Evolutionary conservation across 2,329 filamentous ascomycete genomes (phyloP).

Genomic region (Penicillium sp.): DNA sequence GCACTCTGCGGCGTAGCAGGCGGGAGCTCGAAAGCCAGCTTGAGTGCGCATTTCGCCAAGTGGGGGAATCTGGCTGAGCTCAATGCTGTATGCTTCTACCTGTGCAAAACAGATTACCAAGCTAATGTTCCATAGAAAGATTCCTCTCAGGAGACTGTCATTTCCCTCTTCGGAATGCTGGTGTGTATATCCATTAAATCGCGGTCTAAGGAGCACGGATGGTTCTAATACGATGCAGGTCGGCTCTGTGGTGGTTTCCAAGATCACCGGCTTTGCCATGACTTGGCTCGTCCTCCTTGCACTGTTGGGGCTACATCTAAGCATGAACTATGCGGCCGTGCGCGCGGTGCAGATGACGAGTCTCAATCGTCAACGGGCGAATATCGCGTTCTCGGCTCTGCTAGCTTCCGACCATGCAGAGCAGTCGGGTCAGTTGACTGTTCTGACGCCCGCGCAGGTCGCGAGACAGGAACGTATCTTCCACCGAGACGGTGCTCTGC

Average conservation of each 20-base stretch:
- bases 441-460: constrained; percentile 66
- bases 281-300: constrained; percentile 74
- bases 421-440: background rate
- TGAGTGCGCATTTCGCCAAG: constrained; percentile 88
- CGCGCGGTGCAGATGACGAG: constrained; percentile 79
- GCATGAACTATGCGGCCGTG: constrained; percentile 85
- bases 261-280: constrained; percentile 67
- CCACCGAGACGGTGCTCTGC: constrained; percentile 67
- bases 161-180: constrained; percentile 85
- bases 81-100: constrained; percentile 66
- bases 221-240: constrained; percentile 43
- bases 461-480: constrained; percentile 62
- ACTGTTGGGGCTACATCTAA: constrained; percentile 75
- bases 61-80: constrained; percentile 88
- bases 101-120: constrained; percentile 3
- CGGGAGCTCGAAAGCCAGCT: constrained; percentile 83
- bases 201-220: background rate
- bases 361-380: constrained; percentile 83
- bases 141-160: constrained; percentile 90
- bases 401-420: constrained; percentile 37
- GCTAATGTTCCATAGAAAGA: constrained; percentile 61
- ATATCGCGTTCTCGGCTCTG: constrained; percentile 69
- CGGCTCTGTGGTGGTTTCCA: constrained; percentile 78
- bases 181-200: constrained; percentile 38
- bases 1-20: constrained; percentile 86